Base-by-base conservation (phyloP, 176 grass and related monocot genomes). In the Musa schizocarpa region DNA sequence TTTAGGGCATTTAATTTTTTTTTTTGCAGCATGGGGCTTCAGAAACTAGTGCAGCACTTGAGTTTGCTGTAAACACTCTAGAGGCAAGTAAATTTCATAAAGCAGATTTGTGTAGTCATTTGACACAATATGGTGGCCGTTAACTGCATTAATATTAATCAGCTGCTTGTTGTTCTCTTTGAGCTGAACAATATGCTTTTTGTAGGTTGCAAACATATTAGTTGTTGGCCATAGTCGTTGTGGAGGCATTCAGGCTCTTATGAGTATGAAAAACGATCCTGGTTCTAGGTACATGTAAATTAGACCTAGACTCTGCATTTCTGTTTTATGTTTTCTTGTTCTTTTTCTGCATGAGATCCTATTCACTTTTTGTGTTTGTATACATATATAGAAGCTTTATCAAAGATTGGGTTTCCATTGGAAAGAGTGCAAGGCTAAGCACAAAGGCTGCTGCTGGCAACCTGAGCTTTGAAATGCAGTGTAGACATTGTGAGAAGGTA, bases 401-500 rank as follows among this genome's bases (percentile, higher is more conserved):
- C 52, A 85, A 77, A 73, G 83, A 90, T 50, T 99, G 95, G 95
- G 88, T 94, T 73, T 92, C 78, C 50, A 79, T 92, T 81, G 91
- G 79, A 55, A 99, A 88, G 82, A 94, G 76, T 9, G 95, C 95
- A 79, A 89, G 86, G 61, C 71, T 94, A 89, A 94, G 88, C 78
- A 92, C 91, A 2, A 75, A 99, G 87, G 95, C 95, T 75, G 91
- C 95, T 77, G 82, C 90, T 84, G 95, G 95, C 81, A 91, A 86
- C 78, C 71, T 87, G 76, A 88, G 68, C 80, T 99, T 99, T 65
- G 91, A 99, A 81, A 79, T 76, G 61, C 90, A 92, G 79, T 99
- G 96, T 71, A 88, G 53, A 82, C 96, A 95, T 76, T 99, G 96
- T 74, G 91, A 99, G 89, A 95, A 92, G 86, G 90, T 98, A 74